phyloP scores from a whole-genome alignment of 2,329 filamentous ascomycete species.

The Plenodomus lindquistii region DNA sequence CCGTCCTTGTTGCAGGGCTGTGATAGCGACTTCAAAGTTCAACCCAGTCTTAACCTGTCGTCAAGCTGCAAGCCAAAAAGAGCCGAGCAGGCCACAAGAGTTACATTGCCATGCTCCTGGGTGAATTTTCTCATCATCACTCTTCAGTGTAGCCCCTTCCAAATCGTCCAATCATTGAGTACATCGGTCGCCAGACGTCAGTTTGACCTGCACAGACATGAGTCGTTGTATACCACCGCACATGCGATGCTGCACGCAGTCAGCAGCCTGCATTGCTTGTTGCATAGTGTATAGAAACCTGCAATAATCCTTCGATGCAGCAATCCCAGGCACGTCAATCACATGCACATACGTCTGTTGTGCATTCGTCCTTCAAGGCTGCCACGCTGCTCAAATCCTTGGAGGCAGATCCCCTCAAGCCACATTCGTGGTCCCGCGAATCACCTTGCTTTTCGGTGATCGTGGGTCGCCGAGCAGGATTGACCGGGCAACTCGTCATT shows the following conservation, averaged over 20 bases:
- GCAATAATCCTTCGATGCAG: conserved; percentile 25
- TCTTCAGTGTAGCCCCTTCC: not conserved
- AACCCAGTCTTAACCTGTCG: not conserved
- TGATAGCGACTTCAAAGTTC: not conserved
- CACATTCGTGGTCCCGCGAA: not conserved
- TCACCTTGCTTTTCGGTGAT: not conserved
- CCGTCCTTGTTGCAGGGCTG: not conserved
- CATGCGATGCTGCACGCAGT: conserved; percentile 8
- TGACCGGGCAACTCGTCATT: not conserved
- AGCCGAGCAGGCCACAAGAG: not conserved
- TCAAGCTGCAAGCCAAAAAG: not conserved
- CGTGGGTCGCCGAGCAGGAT: not conserved
- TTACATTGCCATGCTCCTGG: not conserved
- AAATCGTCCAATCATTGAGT: not conserved
- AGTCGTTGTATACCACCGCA: conserved; percentile 6
- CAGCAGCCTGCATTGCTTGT: conserved; percentile 10
- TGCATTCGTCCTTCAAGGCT: conserved; percentile 9
- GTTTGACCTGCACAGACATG: conserved; percentile 7
- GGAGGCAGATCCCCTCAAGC: conserved; percentile 14
- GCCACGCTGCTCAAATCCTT: conserved; percentile 11
- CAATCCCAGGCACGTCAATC: conserved; percentile 26
- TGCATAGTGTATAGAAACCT: conserved; percentile 22
- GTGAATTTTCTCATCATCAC: not conserved
- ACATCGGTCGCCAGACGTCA: conserved; percentile 9
- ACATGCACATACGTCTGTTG: conserved; percentile 28